Evolutionary conservation across 1,139 yeast species (phyloP).

Genomic region (Hyphopichia burtonii): DNA sequence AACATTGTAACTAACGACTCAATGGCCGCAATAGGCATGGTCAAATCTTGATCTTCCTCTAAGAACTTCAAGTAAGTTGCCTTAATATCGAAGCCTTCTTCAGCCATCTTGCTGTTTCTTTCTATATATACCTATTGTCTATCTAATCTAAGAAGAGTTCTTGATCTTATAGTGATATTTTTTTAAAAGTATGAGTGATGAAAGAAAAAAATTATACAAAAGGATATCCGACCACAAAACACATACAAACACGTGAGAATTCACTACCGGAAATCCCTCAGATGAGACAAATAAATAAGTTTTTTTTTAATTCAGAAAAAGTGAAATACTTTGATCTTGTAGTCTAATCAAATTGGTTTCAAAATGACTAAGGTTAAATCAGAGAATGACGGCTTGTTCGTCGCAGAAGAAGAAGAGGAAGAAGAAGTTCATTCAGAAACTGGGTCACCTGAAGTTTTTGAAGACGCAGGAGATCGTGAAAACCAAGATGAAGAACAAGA

Average conservation of each 20-base stretch:
- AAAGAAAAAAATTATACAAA: background rate
- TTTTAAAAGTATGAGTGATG: background rate
- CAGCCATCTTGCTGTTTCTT: conserved; percentile 1
- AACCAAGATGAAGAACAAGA: conserved; percentile 23
- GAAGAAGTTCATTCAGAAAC: conserved; percentile 6
- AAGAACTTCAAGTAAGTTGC: conserved; percentile 75
- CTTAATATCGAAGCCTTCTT: conserved; percentile 64
- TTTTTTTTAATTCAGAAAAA: no score
- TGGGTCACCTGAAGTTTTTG: conserved; percentile 5
- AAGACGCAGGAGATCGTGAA: conserved; percentile 7
- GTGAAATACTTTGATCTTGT: no score
- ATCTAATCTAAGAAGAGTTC: background rate
- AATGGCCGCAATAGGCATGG: conserved; percentile 99
- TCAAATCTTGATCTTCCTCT: conserved; percentile 87
- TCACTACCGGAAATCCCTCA: background rate
- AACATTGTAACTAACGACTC: conserved; percentile 87
- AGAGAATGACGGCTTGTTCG: conserved; percentile 8
- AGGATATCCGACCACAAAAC: background rate
- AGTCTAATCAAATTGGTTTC: no score
- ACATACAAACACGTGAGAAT: background rate
- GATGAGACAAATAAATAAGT: background rate
- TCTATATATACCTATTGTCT: background rate
- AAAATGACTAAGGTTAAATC: background rate
- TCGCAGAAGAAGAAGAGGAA: conserved; percentile 16
- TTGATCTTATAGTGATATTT: background rate